Base-by-base conservation (phyloP, 1,284 basidiomycete species). In the Hortiboletus rubellus region DNA sequence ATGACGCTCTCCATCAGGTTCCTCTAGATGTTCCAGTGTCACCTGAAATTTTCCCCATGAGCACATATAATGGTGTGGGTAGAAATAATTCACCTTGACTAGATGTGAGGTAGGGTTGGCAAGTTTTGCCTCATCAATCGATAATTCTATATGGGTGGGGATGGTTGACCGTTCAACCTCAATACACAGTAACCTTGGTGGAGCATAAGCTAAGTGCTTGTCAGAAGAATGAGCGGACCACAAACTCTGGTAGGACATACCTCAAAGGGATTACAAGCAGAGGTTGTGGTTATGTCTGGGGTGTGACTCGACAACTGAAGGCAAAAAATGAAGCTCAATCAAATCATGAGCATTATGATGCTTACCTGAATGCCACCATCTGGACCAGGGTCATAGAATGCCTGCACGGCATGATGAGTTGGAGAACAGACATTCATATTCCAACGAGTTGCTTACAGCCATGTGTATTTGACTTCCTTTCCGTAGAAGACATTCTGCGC, bases 181-280 rank as follows among this genome's bases (percentile, higher is more conserved):
- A 7, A 75, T 46, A 18, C 18, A 1, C 18, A 18, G 18, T 2
- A 18, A 18, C 73, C 76, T 66, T 77, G 76, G 43, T 74, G 73
- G 7, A 76, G 63, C 10, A 72, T 71, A 12, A 70, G 14, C 68
- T 69, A 41, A 7, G n/a, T 33, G 24, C 4, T 12, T 30, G 17
- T 52, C 31, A 36, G 50, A 22, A 61, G 42, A 50, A 44, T 2
- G 30, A 3, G 18, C 4, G 11, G 24, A 22, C 12, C 24, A 1
- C 17, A 14, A 36, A 11, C 9, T 36, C 18, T 17, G n/a, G 10
- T 14, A 43, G 37, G 18, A 56, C 60, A 44, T 52, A 69, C 74
- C 57, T 76, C 74, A 43, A 75, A 75, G 12, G 69, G 74, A 54
- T 66, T 75, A 46, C 73, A 66, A 46, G 73, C 73, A 31, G 70